Evolutionary conservation across 768 basidiomycete species (phyloP), one percentile per base, ranked within the genome.

Genomic region (Leucocoprinus leucothites): DNA sequence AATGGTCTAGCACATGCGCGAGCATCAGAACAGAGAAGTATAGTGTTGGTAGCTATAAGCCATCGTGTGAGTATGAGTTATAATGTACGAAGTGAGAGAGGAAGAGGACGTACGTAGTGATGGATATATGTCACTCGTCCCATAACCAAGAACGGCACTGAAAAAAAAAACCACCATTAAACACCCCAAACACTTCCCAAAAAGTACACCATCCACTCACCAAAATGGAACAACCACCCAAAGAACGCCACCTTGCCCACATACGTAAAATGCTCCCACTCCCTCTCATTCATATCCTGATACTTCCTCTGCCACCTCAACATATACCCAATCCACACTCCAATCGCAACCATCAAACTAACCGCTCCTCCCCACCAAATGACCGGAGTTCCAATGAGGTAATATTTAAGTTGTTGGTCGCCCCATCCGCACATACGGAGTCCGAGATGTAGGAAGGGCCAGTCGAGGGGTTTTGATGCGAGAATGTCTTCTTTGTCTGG

Each of bases 401-500:
- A 99, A 66, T 91, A 99, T 72, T 99, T 99, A 61, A 82, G 74
- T 66, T 93, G 91, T 7, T 65, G 60, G 58, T 94, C 89, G 2
- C 86, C 89, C 96, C 96, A 98, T 0, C 94, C 96, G 63, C 95
- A 97, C 96, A 99, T 99, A 18, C 96, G 82, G 65, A 99, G 70
- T 21, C 96, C 96, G 14, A 95, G 79, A 44, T 84, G 84, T 38
- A 98, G 75, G 74, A 90, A 86, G 0, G 96, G 96, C 96, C 97
- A 99, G 64, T 98, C 95, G 36, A 81, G 80, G 0, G 96, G 95
- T 62, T 81, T 84, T 31, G 94, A 96, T 0, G 96, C 97, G 49
- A 99, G 84, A 65, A 98, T 93, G 67, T 99, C 97, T 63, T 96
- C 93, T 72, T 98, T 98, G 77, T 99, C 97, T 0, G 96, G 94